Evolutionary conservation across 2,329 filamentous ascomycete genomes (phyloP).

Genomic region (Colletotrichum eleusines): DNA sequence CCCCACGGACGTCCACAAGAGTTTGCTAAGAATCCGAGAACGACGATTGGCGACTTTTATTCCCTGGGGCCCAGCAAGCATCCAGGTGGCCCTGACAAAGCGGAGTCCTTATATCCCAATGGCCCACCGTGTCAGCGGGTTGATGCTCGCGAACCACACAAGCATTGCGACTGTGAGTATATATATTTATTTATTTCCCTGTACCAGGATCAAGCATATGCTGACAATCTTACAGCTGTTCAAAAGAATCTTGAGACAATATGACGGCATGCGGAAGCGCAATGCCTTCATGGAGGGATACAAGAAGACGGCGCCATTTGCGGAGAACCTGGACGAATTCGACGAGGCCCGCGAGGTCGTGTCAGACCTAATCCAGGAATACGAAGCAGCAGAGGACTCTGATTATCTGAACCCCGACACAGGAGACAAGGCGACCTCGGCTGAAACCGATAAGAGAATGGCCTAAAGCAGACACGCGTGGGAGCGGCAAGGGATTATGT

Average conservation of each 20-base stretch:
- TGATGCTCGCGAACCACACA: conserved; percentile 98
- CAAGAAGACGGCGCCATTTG: conserved; percentile 94
- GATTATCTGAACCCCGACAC: conserved; percentile 87
- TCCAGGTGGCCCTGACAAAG: conserved; percentile 96
- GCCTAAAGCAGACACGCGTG: conserved; percentile 47
- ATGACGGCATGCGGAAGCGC: conserved; percentile 93
- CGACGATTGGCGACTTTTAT: conserved; percentile 95
- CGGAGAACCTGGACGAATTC: conserved; percentile 92
- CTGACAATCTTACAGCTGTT: conserved; percentile 71
- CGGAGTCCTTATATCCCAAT: conserved; percentile 96
- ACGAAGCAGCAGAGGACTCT: conserved; percentile 92
- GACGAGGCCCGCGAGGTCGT: conserved; percentile 95
- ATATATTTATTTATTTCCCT: neutral
- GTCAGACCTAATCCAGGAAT: conserved; percentile 90
- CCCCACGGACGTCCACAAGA: conserved; percentile 98
- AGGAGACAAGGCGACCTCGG: conserved; percentile 64
- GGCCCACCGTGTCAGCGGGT: conserved; percentile 91
- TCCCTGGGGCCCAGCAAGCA: conserved; percentile 97
- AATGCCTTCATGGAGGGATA: conserved; percentile 98
- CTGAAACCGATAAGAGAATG: conserved; percentile 65
- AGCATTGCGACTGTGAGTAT: conserved; percentile 85
- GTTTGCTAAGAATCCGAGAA: conserved; percentile 93
- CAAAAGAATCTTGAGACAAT: conserved; percentile 91
- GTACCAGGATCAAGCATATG: neutral
- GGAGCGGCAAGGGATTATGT: neutral